A percentile compares a stretch with the other conserved stretches of the same genome.
Evolutionary conservation across 164 flowering plant species (phyloP).

Genomic region (Saururus chinensis): DNA sequence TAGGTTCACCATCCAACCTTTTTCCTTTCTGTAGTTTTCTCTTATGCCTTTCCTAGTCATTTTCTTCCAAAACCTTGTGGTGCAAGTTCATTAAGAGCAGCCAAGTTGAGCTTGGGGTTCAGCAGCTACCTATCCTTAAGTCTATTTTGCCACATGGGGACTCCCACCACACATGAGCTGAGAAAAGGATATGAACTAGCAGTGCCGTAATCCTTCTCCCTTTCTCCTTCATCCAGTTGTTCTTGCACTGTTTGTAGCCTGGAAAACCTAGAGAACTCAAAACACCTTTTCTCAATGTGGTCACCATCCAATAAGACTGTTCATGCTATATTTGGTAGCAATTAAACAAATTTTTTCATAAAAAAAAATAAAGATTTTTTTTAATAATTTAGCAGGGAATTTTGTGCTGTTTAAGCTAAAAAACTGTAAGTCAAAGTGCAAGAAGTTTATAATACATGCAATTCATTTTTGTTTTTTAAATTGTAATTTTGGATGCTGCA

Average conservation of each 20-base stretch:
- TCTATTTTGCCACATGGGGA: not conserved
- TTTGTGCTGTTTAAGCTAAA: too few species aligned
- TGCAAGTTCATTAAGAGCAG: not conserved
- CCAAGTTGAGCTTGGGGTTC: not conserved
- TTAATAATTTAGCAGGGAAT: too few species aligned
- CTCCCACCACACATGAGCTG: not conserved
- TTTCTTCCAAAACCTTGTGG: not conserved
- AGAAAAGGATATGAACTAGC: conserved; percentile 1
- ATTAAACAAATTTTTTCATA: too few species aligned
- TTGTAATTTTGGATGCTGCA: too few species aligned
- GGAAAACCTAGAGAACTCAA: not conserved
- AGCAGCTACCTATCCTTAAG: not conserved
- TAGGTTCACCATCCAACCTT: conserved; percentile 63
- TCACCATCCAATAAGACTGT: too few species aligned
- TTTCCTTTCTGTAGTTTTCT: not conserved
- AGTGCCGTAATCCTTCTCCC: too few species aligned
- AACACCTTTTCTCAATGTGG: too few species aligned
- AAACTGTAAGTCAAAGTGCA: too few species aligned
- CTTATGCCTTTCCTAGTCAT: not conserved
- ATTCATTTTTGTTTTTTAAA: too few species aligned
- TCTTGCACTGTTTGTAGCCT: not conserved
- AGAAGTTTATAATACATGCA: too few species aligned
- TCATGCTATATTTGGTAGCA: too few species aligned
- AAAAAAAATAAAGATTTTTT: too few species aligned
- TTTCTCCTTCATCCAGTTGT: not conserved